Evolutionary conservation across 1,284 basidiomycete species (phyloP).

Genomic region (Trichosporon sp.): DNA sequence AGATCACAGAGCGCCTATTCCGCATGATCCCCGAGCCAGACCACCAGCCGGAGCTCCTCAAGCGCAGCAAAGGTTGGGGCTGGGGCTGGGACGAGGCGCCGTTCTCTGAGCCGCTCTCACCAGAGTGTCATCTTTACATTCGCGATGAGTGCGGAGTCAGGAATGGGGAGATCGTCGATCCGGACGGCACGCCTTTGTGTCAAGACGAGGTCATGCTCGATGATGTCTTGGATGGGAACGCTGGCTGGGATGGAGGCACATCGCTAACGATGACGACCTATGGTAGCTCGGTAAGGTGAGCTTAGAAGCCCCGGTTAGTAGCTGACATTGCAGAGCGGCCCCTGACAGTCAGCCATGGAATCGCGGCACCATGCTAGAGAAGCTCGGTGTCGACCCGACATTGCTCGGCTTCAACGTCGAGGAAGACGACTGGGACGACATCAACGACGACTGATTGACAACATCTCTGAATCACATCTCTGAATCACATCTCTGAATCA

Average conservation of each 20-base stretch:
- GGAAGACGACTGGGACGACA: slow-evolving; percentile 35
- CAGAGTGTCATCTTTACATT: slow-evolving; percentile 20
- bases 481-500: too few species aligned
- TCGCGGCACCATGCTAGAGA: slow-evolving; percentile 33
- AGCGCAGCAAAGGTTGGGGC: not conserved
- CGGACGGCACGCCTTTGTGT: slow-evolving; percentile 27
- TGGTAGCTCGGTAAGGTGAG: not conserved
- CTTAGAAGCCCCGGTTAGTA: too few species aligned
- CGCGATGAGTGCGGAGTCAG: slow-evolving; percentile 17
- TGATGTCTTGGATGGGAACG: not conserved
- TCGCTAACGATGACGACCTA: too few species aligned
- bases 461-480: not conserved
- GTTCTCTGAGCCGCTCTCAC: not conserved
- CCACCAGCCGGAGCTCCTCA: not conserved
- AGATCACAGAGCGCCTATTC: slow-evolving; percentile 39
- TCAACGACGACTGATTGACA: slow-evolving; percentile 4
- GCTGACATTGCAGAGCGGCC: not conserved
- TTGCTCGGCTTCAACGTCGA: slow-evolving; percentile 40
- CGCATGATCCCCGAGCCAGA: slow-evolving; percentile 22
- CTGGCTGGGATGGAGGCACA: too few species aligned
- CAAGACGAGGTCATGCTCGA: slow-evolving; percentile 4
- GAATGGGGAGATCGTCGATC: slow-evolving; percentile 29
- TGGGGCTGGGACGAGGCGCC: slow-evolving; percentile 5
- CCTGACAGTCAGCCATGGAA: slow-evolving; percentile 25
- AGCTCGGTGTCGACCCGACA: slow-evolving; percentile 37